Evolutionary conservation across 345 rosid genomes (phyloP), one percentile per base, ranked within the genome.

Genomic region (Eucalyptus grandis): DNA sequence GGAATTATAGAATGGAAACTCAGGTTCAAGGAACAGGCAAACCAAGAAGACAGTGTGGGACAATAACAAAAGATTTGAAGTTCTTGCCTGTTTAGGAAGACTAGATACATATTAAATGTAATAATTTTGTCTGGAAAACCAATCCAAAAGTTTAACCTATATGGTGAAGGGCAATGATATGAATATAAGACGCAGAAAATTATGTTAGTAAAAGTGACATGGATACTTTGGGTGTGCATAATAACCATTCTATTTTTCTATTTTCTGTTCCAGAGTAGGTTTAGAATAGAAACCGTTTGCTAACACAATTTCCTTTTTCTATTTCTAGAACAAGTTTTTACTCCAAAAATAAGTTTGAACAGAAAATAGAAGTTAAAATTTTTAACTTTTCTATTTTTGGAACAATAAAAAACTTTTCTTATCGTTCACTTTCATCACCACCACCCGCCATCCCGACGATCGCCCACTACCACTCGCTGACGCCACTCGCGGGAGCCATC

Each of bases 361-460:
- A 53, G 1, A 8, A 53, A 53, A 21, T 4, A 19, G 2, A 53
- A 53, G 11, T 53, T 19, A 21, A 21, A 53, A 53, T 8, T 53
- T 53, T 21, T 53, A 53, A 4, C 11, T 19, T 53, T 53, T 53
- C 1, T 53, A 21, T 53, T 53, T 53, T 21, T 53, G 24, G 58
- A 53, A 53, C 5, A 53, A 53, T 21, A 53, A 53, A n/a, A n/a
- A 53, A 53, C 58, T 53, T 11, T 53, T 53, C 0, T 1, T 53
- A 53, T 53, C 2, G 0, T 53, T 53, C 26, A 53, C 26, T 53
- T 53, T 53, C 58, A 53, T 53, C 58, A 53, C 58, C n/a, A n/a
- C n/a, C 1, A 53, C n/a, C n/a, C n/a, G n/a, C n/a, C n/a, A n/a
- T 5, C 58, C 0, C 10, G 56, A 19, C 5, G 2, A 2, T 53